Evolutionary conservation across 345 rosid genomes (phyloP).

Genomic region (Brassica rapa): DNA sequence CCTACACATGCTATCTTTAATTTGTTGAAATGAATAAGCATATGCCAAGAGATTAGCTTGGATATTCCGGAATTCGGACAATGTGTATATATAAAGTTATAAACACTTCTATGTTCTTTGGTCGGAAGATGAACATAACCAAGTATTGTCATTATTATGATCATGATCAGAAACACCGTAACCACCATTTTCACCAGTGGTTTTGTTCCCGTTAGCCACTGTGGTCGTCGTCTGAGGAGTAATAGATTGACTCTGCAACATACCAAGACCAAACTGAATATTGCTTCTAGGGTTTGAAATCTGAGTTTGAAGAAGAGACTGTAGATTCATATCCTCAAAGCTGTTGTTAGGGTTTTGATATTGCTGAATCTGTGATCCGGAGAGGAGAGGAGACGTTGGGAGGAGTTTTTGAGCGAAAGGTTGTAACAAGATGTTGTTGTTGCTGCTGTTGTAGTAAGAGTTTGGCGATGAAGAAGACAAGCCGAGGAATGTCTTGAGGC

Average conservation of each 20-base stretch:
- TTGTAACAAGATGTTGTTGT: slow-evolving; percentile 51
- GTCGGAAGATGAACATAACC: slow-evolving; percentile 82
- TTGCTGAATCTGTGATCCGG: slow-evolving; percentile 34
- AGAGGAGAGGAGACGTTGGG: slow-evolving; percentile 39
- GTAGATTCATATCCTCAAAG: slow-evolving; percentile 59
- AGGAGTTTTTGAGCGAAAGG: slow-evolving; percentile 56
- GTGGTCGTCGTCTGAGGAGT: slow-evolving; percentile 37
- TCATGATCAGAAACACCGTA: slow-evolving; percentile 46
- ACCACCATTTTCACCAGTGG: slow-evolving; percentile 38
- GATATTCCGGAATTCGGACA: neutral
- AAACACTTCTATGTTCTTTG: slow-evolving; percentile 22
- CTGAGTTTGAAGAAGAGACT: slow-evolving; percentile 61
- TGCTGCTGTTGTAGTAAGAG: slow-evolving; percentile 51
- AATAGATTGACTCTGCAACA: slow-evolving; percentile 53
- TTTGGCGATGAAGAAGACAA: slow-evolving; percentile 43
- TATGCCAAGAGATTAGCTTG: slow-evolving; percentile 26
- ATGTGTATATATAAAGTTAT: neutral
- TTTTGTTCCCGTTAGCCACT: slow-evolving; percentile 32
- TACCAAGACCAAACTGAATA: slow-evolving; percentile 44
- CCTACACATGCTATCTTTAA: slow-evolving; percentile 17
- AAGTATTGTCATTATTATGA: slow-evolving; percentile 58
- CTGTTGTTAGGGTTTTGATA: slow-evolving; percentile 34
- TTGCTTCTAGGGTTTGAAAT: slow-evolving; percentile 43
- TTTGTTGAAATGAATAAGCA: slow-evolving; percentile 7
- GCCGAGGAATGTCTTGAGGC: slow-evolving; percentile 71